Evolutionary conservation across 2,329 filamentous ascomycete genomes (phyloP), one percentile per base, ranked within the genome.

Genomic region (Colletotrichum liaoningense): DNA sequence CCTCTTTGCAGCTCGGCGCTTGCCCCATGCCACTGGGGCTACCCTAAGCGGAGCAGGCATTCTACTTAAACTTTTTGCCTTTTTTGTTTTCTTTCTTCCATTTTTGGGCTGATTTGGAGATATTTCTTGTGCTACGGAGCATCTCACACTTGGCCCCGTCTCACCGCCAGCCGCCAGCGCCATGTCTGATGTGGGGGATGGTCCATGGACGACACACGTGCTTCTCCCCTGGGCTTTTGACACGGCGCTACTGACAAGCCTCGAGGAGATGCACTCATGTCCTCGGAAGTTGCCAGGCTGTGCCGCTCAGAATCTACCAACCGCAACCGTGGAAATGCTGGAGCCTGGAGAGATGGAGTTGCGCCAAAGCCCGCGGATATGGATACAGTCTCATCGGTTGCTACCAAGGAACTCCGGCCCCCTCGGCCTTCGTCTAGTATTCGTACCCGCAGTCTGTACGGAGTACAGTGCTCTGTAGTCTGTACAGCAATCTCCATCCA

Each of bases 331-430:
- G 59, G 54, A 42, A 73, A 70, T 73, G 54, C 67, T 73, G 70
- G 60, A 73, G 70, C 70, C 70, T 73, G 26, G 67, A 73, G 68
- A 70, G 60, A 73, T 69, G 66, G 66, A 56, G 59, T 69, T 64
- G 59, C 60, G 59, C 28, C 70, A 67, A 55, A 69, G 38, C 12
- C 59, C 42, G 66, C 66, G 70, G 59, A 69, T 69, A 64, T 38
- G 54, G 33, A 49, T 42, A 52, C 49, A 30, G 46, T 33, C 66
- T 52, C 30, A 16, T 64, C 58, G 14, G 58, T 46, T 28, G 55
- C n/a, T 55, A 57, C 70, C 70, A 69, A 55, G 46, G 33, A 42
- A 55, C 19, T 19, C 19, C 42, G 19, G 19, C 42, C 42, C 42
- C 42, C 42, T 46, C 19, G 42, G 42, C 42, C 42, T 19, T 49